Conservation (phyloP, 441 rosid species). For the Arabidopsis hybrid region DNA sequence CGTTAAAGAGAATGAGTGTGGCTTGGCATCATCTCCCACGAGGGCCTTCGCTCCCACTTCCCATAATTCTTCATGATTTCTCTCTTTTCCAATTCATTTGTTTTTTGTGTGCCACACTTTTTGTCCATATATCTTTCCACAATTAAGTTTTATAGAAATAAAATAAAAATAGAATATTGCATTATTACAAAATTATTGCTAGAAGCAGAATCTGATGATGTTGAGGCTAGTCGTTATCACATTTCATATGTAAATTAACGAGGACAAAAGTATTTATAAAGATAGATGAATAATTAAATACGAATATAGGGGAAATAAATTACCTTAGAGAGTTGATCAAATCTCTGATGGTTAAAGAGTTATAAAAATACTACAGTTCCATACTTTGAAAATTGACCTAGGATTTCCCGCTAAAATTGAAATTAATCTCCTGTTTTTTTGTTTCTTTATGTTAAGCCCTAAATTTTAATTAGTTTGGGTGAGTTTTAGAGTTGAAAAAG, state of each 20-base stretch:
- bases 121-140: no score
- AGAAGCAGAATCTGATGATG: conserved; percentile 35
- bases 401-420: background rate
- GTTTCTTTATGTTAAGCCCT: no score
- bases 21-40: conserved; percentile 48
- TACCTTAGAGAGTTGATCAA: background rate
- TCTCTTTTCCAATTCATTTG: conserved; percentile 38
- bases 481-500: background rate
- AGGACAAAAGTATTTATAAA: conserved; percentile 28
- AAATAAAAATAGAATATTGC: no score
- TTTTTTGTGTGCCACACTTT: conserved; percentile 12
- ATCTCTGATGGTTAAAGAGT: background rate
- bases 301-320: background rate
- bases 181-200: background rate
- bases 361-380: background rate
- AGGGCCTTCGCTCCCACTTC: conserved; percentile 40
- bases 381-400: background rate
- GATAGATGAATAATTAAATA: background rate
- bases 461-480: background rate
- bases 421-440: background rate
- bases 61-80: conserved; percentile 34
- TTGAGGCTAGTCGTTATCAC: conserved; percentile 33
- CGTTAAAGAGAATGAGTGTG: conserved; percentile 29
- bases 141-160: background rate
- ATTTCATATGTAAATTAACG: conserved; percentile 19